A percentile compares a stretch with the other conserved stretches of the same genome.
phyloP scores from a whole-genome alignment of 2,329 filamentous ascomycete species.

The Leptosphaerulina australis region DNA sequence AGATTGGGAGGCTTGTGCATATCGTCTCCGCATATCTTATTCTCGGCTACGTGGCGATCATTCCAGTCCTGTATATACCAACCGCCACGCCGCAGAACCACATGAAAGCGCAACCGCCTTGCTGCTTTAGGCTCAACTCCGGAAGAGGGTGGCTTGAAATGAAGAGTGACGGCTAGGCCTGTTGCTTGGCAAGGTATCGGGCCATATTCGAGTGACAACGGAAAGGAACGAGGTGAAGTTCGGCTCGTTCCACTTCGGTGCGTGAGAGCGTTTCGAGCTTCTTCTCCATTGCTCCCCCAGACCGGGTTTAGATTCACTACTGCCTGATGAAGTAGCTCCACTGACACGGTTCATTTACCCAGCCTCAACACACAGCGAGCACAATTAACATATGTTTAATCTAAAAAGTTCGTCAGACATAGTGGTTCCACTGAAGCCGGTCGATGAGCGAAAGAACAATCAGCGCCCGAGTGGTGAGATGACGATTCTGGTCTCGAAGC shows the following conservation, averaged over 20 bases:
- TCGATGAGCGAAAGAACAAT: background rate
- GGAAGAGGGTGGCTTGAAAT: conserved; percentile 4
- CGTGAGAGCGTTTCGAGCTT: background rate
- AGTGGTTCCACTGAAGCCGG: background rate
- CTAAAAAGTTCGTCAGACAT: background rate
- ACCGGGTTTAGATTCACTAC: background rate
- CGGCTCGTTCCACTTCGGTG: conserved; percentile 10
- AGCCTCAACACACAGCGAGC: background rate
- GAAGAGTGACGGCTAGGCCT: conserved; percentile 3
- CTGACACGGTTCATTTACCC: background rate
- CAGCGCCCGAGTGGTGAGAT: conserved; percentile 2
- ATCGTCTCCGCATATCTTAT: conserved; percentile 39
- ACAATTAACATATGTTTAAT: background rate
- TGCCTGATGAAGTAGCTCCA: background rate
- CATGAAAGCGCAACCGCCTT: conserved; percentile 34
- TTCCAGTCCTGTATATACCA: conserved; percentile 29
- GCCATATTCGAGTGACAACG: conserved; percentile 5
- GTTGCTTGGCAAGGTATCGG: conserved; percentile 15
- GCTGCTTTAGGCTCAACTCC: conserved; percentile 17
- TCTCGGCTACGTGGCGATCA: conserved; percentile 47
- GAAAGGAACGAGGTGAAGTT: conserved; percentile 2
- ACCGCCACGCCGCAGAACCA: conserved; percentile 35
- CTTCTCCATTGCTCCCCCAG: conserved; percentile 1
- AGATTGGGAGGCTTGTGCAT: conserved; percentile 36
- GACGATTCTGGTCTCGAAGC: conserved; percentile 18